Conservation (phyloP, 2,329 filamentous ascomycete genomes). For the Xylariaceae sp. region DNA sequence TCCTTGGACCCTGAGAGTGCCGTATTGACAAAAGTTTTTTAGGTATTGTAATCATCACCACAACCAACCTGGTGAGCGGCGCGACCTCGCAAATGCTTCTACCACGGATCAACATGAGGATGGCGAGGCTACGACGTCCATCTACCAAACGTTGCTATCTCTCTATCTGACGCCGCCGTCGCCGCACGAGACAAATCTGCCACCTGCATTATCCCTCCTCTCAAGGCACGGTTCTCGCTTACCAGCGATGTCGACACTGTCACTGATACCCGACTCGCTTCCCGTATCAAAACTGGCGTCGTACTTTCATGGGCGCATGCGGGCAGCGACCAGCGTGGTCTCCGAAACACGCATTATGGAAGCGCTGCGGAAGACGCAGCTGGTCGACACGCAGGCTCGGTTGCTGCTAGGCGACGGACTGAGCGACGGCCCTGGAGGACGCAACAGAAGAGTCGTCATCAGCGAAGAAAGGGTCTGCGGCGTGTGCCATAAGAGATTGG, state of each 20-base stretch:
- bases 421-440: slow-evolving; percentile 47
- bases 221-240: slow-evolving; percentile 88
- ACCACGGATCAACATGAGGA: slow-evolving; percentile 38
- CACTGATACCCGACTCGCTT: slow-evolving; percentile 75
- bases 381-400: slow-evolving; percentile 68
- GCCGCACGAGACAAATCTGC: slow-evolving; percentile 65
- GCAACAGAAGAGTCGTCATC: slow-evolving; percentile 67
- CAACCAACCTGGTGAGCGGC: slow-evolving; percentile 24
- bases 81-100: slow-evolving; percentile 26
- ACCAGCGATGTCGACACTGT: slow-evolving; percentile 78
- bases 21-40: slow-evolving; percentile 4
- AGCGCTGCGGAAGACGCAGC: slow-evolving; percentile 70
- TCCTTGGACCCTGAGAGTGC: not conserved
- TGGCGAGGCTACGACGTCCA: slow-evolving; percentile 59
- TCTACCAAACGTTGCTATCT: slow-evolving; percentile 86
- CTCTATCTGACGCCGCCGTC: slow-evolving; percentile 80
- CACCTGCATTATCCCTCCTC: slow-evolving; percentile 79
- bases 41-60: slow-evolving; percentile 89
- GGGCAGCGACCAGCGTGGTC: slow-evolving; percentile 74
- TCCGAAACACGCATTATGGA: slow-evolving; percentile 76
- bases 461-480: slow-evolving; percentile 85
- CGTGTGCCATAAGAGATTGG: slow-evolving; percentile 88
- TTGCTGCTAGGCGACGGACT: slow-evolving; percentile 66
- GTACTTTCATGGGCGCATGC: slow-evolving; percentile 89
- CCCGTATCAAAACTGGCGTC: slow-evolving; percentile 75